Evolutionary conservation across 2,329 filamentous ascomycete species (phyloP).

Genomic region (Sporothrix sp.): DNA sequence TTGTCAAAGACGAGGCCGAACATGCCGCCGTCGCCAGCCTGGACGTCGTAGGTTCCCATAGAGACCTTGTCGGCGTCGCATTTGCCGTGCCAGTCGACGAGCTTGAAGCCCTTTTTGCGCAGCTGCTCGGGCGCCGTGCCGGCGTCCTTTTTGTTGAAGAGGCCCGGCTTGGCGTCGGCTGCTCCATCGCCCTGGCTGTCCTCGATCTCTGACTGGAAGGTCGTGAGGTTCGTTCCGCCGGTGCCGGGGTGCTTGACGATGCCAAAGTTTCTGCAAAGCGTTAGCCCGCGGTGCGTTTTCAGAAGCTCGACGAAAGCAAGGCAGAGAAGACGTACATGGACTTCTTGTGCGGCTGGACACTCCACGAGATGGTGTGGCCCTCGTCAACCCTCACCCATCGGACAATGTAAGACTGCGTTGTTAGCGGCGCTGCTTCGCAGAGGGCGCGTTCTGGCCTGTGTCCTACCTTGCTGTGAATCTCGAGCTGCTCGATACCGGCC

Average conservation of each 20-base stretch:
- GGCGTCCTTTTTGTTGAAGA: constrained; percentile 46
- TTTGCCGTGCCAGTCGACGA: constrained; percentile 81
- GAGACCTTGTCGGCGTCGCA: constrained; percentile 95
- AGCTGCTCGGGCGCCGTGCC: constrained; percentile 53
- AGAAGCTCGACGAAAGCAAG: neutral
- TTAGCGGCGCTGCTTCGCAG: too few relatives aligned
- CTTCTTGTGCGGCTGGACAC: constrained; percentile 94
- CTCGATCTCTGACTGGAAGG: constrained; percentile 34
- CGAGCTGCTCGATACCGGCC: constrained; percentile 92
- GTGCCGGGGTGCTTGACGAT: constrained; percentile 93
- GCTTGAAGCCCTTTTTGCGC: constrained; percentile 56
- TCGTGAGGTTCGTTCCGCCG: constrained; percentile 41
- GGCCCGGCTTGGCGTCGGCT: constrained; percentile 34
- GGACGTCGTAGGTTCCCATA: constrained; percentile 79
- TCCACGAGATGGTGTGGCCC: constrained; percentile 93
- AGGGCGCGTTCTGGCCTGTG: neutral
- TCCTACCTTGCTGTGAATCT: constrained; percentile 88
- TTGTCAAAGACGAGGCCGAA: constrained; percentile 98
- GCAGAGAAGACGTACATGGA: constrained; percentile 53
- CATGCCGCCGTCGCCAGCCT: constrained; percentile 68
- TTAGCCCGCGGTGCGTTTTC: neutral
- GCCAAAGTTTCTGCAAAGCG: constrained; percentile 65
- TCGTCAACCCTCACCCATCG: constrained; percentile 91
- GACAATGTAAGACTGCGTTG: constrained; percentile 96
- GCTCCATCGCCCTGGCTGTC: constrained; percentile 34